Conservation (phyloP, 176 grass and related monocot species). For the Aegilops speltoides region DNA sequence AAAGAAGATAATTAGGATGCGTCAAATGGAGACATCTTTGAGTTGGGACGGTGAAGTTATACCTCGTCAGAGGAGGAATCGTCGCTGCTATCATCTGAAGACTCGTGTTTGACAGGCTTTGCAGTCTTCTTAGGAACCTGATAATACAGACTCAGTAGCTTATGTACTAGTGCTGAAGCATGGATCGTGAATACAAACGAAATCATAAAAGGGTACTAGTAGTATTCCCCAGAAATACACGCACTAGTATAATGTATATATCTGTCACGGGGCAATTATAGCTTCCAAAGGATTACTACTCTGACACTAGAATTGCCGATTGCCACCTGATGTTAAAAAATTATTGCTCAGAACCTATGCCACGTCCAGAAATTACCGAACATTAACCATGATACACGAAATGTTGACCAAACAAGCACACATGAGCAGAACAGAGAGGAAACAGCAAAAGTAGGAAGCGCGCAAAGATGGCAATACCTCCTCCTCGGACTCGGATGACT, state of each 20-base stretch:
- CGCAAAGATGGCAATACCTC: conserved; percentile 32
- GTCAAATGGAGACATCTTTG: neutral
- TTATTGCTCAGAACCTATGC: neutral
- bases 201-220: neutral
- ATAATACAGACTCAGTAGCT: neutral
- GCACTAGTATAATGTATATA: neutral
- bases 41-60: neutral
- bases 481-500: conserved; percentile 57
- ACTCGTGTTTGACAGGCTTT: conserved; percentile 45
- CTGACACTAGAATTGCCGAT: neutral
- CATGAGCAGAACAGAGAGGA: neutral
- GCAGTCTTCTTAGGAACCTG: conserved; percentile 43
- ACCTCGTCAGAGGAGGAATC: conserved; percentile 80
- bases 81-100: conserved; percentile 57
- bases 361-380: neutral
- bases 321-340: neutral
- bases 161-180: neutral
- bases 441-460: neutral
- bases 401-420: neutral
- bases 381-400: neutral
- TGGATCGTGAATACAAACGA: neutral
- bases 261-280: neutral
- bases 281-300: neutral
- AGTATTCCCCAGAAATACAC: neutral
- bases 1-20: neutral